Evolutionary conservation across 164 flowering plant species (phyloP), one percentile per base, ranked within the genome.

Genomic region (Pachysandra terminalis): DNA sequence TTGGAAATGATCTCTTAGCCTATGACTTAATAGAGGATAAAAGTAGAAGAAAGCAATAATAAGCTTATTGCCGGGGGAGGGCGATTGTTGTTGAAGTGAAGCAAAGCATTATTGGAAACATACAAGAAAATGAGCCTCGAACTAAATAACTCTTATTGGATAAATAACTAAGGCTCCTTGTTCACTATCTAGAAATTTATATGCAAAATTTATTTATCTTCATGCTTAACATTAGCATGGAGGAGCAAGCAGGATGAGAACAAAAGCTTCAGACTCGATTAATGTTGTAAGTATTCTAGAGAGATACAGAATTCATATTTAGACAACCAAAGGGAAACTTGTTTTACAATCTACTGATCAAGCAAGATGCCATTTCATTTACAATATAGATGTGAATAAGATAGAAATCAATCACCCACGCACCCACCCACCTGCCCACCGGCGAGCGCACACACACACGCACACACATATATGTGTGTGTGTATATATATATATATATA

Each of bases 361-460:
- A 45, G 10, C 10, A 40, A 45, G 16, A 45, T 45, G 51, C 10
- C 51, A 45, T 45, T 10, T 12, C 51, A 45, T 10, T 10, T 45
- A 45, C 14, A 64, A 19, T 19, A 24, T 23, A 24, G 23, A 68
- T n/a, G 16, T n/a, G 32, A 45, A 48, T 19, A 19, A 64, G 45
- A 72, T 19, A 12, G 41, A 62, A 54, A 0, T 53, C 66, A 5
- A n/a, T n/a, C n/a, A n/a, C n/a, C n/a, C n/a, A n/a, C n/a, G n/a
- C n/a, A n/a, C n/a, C n/a, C n/a, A n/a, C n/a, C n/a, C n/a, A n/a
- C n/a, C n/a, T n/a, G n/a, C n/a, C n/a, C n/a, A n/a, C n/a, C n/a
- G n/a, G n/a, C n/a, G n/a, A n/a, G n/a, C n/a, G n/a, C n/a, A n/a
- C n/a, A n/a, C n/a, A n/a, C n/a, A n/a, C n/a, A n/a, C n/a, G n/a